Percentiles rank a stretch among this genome's conserved stretches.
Evolutionary conservation across 768 basidiomycete genomes (phyloP).

Genomic region (Amanita molliuscula): DNA sequence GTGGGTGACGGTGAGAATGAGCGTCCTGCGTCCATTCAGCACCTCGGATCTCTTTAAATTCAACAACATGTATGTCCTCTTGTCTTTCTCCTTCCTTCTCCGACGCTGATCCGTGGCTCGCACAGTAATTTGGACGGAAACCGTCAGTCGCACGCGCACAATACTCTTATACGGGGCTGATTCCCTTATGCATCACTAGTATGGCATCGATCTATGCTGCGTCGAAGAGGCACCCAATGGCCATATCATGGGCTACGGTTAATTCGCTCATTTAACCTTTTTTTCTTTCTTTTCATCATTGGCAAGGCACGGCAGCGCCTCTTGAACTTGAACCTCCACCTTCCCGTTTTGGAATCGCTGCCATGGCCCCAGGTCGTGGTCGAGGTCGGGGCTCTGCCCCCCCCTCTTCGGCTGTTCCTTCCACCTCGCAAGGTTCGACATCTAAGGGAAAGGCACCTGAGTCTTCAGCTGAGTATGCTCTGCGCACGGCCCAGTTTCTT

Average conservation of each 20-base stretch:
- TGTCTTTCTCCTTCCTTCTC: background rate
- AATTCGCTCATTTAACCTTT: too few species aligned
- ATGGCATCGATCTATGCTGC: slow-evolving; percentile 82
- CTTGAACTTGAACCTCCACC: too few species aligned
- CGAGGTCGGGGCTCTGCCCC: too few species aligned
- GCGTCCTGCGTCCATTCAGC: slow-evolving; percentile 75
- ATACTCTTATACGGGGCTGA: background rate
- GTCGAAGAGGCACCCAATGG: slow-evolving; percentile 74
- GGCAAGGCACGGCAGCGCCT: too few species aligned
- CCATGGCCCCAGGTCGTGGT: too few species aligned
- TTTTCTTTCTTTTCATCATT: slow-evolving; percentile 45
- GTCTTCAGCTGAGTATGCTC: too few species aligned
- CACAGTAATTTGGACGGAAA: slow-evolving; percentile 94
- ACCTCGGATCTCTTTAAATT: slow-evolving; percentile 88
- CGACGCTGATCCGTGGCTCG: slow-evolving; percentile 3
- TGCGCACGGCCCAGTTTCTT: too few species aligned
- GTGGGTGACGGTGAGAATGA: too few species aligned
- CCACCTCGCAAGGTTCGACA: too few species aligned
- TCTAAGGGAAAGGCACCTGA: too few species aligned
- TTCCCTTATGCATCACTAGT: slow-evolving; percentile 33
- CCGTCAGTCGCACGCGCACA: slow-evolving; percentile 38
- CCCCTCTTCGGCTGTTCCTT: too few species aligned
- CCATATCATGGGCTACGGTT: slow-evolving; percentile 92
- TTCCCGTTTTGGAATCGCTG: too few species aligned
- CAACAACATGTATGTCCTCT: slow-evolving; percentile 67